phyloP scores from a whole-genome alignment of 73 alveolate species.

The Breviolum minutum region DNA sequence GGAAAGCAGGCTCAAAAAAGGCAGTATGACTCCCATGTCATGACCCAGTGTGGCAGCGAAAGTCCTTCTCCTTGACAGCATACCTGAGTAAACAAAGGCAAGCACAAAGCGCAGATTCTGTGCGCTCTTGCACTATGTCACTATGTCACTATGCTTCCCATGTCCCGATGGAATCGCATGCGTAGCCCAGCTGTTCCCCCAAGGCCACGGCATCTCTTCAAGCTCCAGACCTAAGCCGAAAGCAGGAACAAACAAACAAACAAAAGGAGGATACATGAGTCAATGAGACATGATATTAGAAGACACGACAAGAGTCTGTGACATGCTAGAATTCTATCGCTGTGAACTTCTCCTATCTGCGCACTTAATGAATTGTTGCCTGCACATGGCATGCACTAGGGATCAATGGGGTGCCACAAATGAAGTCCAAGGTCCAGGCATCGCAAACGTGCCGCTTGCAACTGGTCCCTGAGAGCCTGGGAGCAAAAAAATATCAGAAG shows the following conservation, averaged over 20 bases:
- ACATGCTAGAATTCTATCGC: too few relatives aligned
- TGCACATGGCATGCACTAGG: too few relatives aligned
- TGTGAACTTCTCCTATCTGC: neutral
- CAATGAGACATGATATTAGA: neutral
- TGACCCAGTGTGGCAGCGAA: neutral
- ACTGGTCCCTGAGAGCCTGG: conserved; percentile 72
- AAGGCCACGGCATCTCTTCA: conserved; percentile 38
- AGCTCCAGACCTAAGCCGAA: conserved; percentile 35
- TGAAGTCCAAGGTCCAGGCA: neutral
- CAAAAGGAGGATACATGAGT: neutral
- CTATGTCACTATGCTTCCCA: neutral
- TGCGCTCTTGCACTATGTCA: too few relatives aligned
- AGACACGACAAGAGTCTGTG: too few relatives aligned
- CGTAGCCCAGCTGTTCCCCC: neutral
- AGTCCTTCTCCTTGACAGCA: conserved; percentile 79
- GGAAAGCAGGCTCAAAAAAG: neutral
- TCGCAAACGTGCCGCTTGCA: conserved; percentile 40
- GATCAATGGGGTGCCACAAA: too few relatives aligned
- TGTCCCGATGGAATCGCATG: neutral
- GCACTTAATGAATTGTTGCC: neutral
- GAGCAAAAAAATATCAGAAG: neutral
- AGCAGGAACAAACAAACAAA: neutral
- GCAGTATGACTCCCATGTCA: neutral
- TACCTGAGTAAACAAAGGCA: neutral
- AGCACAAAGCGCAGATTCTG: neutral